A percentile compares a stretch with the other conserved stretches of the same genome.
These are phyloP conservation scores for Ilyonectria destructans DNA, from an alignment of 2,329 filamentous ascomycete genomes.

Conservation along the genomic window DNA sequence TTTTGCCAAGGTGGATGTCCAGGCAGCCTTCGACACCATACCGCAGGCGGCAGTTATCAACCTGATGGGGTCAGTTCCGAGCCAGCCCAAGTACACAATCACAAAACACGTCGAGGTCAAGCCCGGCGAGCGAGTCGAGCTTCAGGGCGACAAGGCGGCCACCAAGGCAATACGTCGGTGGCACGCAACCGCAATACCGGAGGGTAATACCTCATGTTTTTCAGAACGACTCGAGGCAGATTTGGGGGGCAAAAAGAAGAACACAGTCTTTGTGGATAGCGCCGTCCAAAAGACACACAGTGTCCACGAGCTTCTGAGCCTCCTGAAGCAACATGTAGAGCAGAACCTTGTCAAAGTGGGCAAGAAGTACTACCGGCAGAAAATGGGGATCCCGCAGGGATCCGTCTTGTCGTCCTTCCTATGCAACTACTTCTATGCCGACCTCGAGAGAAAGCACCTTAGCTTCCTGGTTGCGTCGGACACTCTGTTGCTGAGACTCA, in stretches of 20 bases:
- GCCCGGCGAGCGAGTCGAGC: slow-evolving; percentile 56
- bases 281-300: slow-evolving; percentile 72
- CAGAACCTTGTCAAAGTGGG: slow-evolving; percentile 91
- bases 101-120: slow-evolving; percentile 83
- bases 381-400: slow-evolving; percentile 91
- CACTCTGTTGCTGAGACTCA: slow-evolving; percentile 83
- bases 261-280: slow-evolving; percentile 85
- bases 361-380: slow-evolving; percentile 91
- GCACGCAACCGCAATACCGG: slow-evolving; percentile 66
- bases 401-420: slow-evolving; percentile 89
- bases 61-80: slow-evolving; percentile 74
- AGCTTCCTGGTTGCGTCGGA: slow-evolving; percentile 73
- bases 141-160: slow-evolving; percentile 40
- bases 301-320: slow-evolving; percentile 74
- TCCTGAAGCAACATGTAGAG: slow-evolving; percentile 86
- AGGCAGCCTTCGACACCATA: slow-evolving; percentile 95
- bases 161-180: slow-evolving; percentile 65
- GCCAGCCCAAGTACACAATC: slow-evolving; percentile 77
- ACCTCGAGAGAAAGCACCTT: slow-evolving; percentile 82
- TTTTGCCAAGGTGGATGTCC: slow-evolving; percentile 94
- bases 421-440: slow-evolving; percentile 97
- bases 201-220: slow-evolving; percentile 62
- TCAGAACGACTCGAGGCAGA: slow-evolving; percentile 60
- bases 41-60: slow-evolving; percentile 83
- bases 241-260: slow-evolving; percentile 65